Conservation (phyloP, 306 rosid genomes). For the Fagus crenata region DNA sequence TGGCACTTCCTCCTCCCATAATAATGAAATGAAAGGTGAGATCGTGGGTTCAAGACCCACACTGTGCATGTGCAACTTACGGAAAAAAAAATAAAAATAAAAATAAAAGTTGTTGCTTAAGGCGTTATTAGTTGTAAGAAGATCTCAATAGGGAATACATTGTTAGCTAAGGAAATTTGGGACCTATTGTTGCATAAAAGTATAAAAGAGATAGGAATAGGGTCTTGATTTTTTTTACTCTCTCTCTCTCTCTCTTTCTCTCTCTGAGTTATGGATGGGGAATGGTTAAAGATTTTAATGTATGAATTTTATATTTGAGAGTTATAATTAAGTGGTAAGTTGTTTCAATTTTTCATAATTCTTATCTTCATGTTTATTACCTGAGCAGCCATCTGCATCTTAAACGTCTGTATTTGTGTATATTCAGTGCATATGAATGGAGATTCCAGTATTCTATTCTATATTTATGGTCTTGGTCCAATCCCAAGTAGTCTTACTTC, state of each 20-base stretch:
- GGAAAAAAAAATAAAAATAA: too few relatives aligned
- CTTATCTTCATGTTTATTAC: not conserved
- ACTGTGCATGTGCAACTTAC: too few relatives aligned
- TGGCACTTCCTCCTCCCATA: too few relatives aligned
- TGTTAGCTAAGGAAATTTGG: not conserved
- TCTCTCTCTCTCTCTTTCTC: not conserved
- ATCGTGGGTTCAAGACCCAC: too few relatives aligned
- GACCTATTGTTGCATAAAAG: not conserved
- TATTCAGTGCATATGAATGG: not conserved
- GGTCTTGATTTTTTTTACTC: not conserved
- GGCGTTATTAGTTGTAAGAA: not conserved
- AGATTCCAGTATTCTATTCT: not conserved
- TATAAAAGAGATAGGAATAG: not conserved
- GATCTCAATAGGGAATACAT: not conserved
- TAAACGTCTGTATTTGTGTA: not conserved
- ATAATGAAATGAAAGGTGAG: too few relatives aligned
- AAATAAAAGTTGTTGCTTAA: too few relatives aligned
- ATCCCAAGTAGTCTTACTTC: not conserved
- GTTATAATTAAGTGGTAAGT: not conserved
- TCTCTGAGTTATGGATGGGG: not conserved
- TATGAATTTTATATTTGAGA: not conserved
- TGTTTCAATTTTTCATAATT: not conserved
- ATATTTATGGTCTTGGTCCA: not conserved
- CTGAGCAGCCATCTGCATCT: not conserved
- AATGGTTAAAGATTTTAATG: not conserved